Evolutionary conservation across 306 rosid species (phyloP).

Genomic region (Crotalaria pallida): DNA sequence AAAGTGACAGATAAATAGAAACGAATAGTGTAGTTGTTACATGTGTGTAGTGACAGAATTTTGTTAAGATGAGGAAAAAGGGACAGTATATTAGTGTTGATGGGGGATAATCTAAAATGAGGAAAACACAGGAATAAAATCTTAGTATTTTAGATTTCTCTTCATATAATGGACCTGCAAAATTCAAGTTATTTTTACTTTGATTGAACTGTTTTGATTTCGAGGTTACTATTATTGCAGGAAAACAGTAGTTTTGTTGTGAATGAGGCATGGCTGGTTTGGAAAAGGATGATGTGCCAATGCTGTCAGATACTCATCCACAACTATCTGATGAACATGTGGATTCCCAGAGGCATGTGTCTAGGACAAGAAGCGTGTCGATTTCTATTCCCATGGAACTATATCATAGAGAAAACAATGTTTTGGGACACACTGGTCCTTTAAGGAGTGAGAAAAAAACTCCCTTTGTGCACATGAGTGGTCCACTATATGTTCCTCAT

Average conservation of each 20-base stretch:
- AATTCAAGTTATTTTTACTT: too few species aligned
- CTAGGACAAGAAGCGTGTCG: conserved; percentile 57
- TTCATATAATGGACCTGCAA: too few species aligned
- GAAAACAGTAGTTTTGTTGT: background rate
- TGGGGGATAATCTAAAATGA: too few species aligned
- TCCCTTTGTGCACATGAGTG: conserved; percentile 56
- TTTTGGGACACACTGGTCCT: conserved; percentile 75
- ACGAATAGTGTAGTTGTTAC: too few species aligned
- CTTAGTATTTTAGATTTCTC: too few species aligned
- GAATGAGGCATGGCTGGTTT: conserved; percentile 44
- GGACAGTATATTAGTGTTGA: too few species aligned
- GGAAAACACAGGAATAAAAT: too few species aligned
- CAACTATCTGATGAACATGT: conserved; percentile 27
- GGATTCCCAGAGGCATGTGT: conserved; percentile 31
- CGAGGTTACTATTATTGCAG: too few species aligned
- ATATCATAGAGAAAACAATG: conserved; percentile 36
- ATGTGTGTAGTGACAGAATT: too few species aligned
- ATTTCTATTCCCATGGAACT: conserved; percentile 52
- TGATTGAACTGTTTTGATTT: too few species aligned
- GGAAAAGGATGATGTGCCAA: conserved; percentile 54
- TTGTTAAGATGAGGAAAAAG: too few species aligned
- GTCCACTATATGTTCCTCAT: conserved; percentile 42
- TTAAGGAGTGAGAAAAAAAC: conserved; percentile 41
- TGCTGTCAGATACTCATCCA: conserved; percentile 37
- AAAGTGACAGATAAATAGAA: too few species aligned